A percentile compares a stretch with the other conserved stretches of the same genome.
phyloP scores from a whole-genome alignment of 2,329 filamentous ascomycete genomes.

The Chrysosphaeria jannelii region DNA sequence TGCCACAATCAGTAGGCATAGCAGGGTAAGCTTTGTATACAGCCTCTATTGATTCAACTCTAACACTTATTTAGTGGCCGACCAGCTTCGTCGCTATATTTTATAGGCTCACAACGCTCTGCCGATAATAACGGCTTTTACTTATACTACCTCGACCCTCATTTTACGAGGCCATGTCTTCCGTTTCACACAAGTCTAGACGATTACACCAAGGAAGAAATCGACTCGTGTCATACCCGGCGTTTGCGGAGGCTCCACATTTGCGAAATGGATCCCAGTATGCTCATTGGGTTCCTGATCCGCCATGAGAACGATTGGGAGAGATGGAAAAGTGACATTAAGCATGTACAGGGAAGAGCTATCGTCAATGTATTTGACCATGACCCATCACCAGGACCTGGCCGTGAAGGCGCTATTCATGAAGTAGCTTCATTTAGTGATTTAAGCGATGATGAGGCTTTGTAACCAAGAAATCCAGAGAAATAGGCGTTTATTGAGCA shows the following conservation, averaged over 20 bases:
- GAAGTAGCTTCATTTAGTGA: conserved; percentile 83
- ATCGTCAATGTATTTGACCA: conserved; percentile 60
- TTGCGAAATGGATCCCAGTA: conserved; percentile 87
- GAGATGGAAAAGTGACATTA: conserved; percentile 49
- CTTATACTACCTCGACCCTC: conserved; percentile 88
- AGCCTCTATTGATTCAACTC: neutral
- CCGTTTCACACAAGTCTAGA: conserved; percentile 25
- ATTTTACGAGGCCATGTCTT: conserved; percentile 51
- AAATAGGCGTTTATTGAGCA: too few relatives aligned
- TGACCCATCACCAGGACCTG: conserved; percentile 27
- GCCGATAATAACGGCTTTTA: conserved; percentile 23
- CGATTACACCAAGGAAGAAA: conserved; percentile 37
- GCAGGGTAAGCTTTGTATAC: conserved; percentile 36
- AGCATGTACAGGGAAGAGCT: conserved; percentile 47
- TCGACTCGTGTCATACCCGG: conserved; percentile 64
- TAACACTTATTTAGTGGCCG: conserved; percentile 31
- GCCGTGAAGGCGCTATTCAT: conserved; percentile 47
- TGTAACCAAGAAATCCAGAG: too few relatives aligned
- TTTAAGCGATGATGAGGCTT: conserved; percentile 39
- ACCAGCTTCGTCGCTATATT: conserved; percentile 54
- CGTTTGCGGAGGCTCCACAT: conserved; percentile 59
- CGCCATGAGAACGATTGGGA: conserved; percentile 56
- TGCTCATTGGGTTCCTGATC: conserved; percentile 86
- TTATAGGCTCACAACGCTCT: conserved; percentile 18
- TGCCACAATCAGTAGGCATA: conserved; percentile 82